Evolutionary conservation across 148 eudicot genomes (phyloP).

Genomic region (Amaranthus hypochondriacus): DNA sequence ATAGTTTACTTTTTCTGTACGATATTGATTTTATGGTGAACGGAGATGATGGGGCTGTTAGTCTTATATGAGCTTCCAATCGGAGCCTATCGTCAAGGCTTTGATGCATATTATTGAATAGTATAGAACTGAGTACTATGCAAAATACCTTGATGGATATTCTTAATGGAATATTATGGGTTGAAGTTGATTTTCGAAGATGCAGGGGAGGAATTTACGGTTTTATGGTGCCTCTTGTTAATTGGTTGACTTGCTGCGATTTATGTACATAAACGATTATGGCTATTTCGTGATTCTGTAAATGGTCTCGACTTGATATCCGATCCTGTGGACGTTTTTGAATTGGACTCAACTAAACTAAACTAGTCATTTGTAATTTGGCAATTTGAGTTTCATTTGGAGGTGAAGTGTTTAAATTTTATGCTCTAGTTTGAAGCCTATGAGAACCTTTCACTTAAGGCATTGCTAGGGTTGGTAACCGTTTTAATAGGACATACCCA

Average conservation of each 20-base stretch:
- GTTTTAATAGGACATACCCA: no score
- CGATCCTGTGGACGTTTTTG: constrained; percentile 43
- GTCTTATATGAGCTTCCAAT: constrained; percentile 62
- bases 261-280: constrained; percentile 38
- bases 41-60: constrained; percentile 35
- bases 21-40: constrained; percentile 73
- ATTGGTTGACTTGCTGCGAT: constrained; percentile 45
- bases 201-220: constrained; percentile 31
- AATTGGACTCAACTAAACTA: constrained; percentile 29
- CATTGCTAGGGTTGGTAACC: neutral
- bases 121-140: constrained; percentile 60
- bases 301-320: constrained; percentile 47
- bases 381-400: neutral
- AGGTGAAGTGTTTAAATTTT: neutral
- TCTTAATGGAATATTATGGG: constrained; percentile 57
- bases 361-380: constrained; percentile 13
- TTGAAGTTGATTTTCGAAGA: constrained; percentile 28
- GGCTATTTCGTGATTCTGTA: constrained; percentile 30
- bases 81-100: constrained; percentile 37
- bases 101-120: constrained; percentile 68
- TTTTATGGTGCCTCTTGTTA: constrained; percentile 40
- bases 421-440: constrained; percentile 2
- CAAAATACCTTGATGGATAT: constrained; percentile 64
- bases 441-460: neutral
- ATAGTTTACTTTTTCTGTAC: constrained; percentile 60